Evolutionary conservation across 2,329 filamentous ascomycete species (phyloP), one percentile per base, ranked within the genome.

Genomic region (Penicillium olsonii): DNA sequence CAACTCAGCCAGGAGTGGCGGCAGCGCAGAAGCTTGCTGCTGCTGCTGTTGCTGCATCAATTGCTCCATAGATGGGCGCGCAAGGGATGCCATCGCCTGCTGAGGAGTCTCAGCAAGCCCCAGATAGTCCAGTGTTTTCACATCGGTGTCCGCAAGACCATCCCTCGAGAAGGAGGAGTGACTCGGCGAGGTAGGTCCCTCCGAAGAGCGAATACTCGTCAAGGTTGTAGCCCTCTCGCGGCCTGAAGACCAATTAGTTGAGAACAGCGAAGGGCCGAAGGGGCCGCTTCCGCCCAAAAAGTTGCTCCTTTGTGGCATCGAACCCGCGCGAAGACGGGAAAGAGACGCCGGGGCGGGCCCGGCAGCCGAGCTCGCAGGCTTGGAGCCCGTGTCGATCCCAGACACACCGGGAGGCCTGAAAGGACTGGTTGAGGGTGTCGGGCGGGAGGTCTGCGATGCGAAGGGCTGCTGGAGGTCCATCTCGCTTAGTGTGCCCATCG

Each of bases 71-170:
- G 63, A 77, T 8, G 88, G 85, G 35, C 77, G 76, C 35, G 85
- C 85, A 54, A 95, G 76, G 55, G 86, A 87, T 41, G 88, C 87
- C 55, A 86, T 83, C 52, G 84, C 78, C 45, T 89, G 87, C 67
- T 95, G 90, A 17, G 94, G 92, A 14, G 91, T 95, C 70, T 97
- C 94, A 26, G 92, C 92, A 42, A 99, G 81, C 40, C 94, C 94
- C 52, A 99, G 83, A 67, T 99, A 99, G 70, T 99, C 94, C 60
- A 99, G 76, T 2, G 94, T 99, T 65, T 90, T 88, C 59, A 96
- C 90, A 67, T 96, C 92, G 24, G 85, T 89, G 65, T 97, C 92
- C 15, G 84, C 87, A 38, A 87, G 82, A 24, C 90, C 91, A 64
- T 96, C 91, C 59, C 87, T 84, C 10, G 90, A 95, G 66, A 92